These are phyloP conservation scores for Turritis glabra DNA, from an alignment of 345 rosid genomes.

Conservation along the genomic window DNA sequence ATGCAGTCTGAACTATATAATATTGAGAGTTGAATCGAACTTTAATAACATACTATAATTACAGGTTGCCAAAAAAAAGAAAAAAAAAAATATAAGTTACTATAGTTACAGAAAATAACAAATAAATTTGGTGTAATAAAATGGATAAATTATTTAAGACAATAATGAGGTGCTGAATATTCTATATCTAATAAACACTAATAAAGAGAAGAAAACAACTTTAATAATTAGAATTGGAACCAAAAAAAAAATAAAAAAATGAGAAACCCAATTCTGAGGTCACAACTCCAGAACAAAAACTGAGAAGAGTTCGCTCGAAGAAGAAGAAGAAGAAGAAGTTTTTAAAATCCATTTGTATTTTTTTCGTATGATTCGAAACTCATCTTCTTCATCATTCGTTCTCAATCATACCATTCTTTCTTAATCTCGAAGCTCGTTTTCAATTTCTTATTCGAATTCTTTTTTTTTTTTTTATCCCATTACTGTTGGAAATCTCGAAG, in stretches of 20 bases:
- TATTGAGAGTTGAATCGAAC: background rate
- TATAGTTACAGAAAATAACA: background rate
- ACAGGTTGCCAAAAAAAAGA: background rate
- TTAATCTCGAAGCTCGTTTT: conserved; percentile 23
- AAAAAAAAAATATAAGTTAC: background rate
- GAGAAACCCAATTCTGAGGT: conserved; percentile 42
- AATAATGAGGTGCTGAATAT: conserved; percentile 33
- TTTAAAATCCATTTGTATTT: background rate
- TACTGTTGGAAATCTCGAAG: conserved; percentile 31
- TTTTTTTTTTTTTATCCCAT: no score
- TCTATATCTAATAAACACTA: conserved; percentile 12
- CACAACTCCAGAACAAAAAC: conserved; percentile 29
- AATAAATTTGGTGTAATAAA: background rate
- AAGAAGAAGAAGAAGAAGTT: conserved; percentile 23
- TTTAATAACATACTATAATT: conserved; percentile 2
- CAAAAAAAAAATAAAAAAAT: background rate
- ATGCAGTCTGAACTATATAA: background rate
- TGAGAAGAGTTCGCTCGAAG: conserved; percentile 33
- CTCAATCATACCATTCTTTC: conserved; percentile 17
- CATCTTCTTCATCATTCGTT: conserved; percentile 13
- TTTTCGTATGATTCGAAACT: conserved; percentile 13
- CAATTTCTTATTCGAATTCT: background rate
- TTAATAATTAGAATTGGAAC: conserved; percentile 27
- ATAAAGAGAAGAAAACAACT: conserved; percentile 25
- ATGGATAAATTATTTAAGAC: conserved; percentile 6